Evolutionary conservation across 192 early-diverging fungal genomes (phyloP), one percentile per base, ranked within the genome.

Genomic region (Backusella morwellensis): DNA sequence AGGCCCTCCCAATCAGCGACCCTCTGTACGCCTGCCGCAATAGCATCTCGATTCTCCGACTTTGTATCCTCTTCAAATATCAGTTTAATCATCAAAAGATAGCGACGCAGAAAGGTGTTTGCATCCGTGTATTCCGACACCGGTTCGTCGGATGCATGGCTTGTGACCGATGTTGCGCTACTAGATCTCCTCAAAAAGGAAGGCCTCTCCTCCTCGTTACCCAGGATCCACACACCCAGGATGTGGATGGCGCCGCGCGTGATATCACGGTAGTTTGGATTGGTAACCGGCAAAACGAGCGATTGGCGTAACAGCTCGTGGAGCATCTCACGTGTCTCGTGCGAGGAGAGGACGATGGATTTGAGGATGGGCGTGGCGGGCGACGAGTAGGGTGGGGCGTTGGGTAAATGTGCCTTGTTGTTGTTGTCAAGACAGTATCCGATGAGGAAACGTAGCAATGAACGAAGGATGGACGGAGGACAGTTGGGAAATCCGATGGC

Each of bases 301-400:
- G 87, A 83, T 79, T 96, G 95, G 59, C 91, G 79, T 3, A 95
- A 70, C 52, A 93, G 84, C 76, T 96, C 95, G 77, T 96, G 94
- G 23, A 93, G 82, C 40, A 94, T 85, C 77, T 96, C 94, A 2
- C 93, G 76, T 66, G 91, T 93, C 47, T 82, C 84, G 50, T 88
- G 84, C 1, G 84, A 83, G 1, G 83, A 83, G 23, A 86, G 78
- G 4, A 91, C 85, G 42, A 91, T 89, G 0, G 86, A 89, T 63
- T 90, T 91, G 17, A 91, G 75, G 35, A 91, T 90, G 4, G 88
- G 89, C 1, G 87, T 89, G 8, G 87, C 88, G 2, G 90, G 89
- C 23, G 88, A 90, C 7, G 88, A 85, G 29, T 50, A 50, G 19
- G 74, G 76, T 9, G 79, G 77, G n/a, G 70, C 26, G 23, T 63